These are phyloP conservation scores for Anethum foeniculum DNA, from an alignment of 140 eudicot species.

Conservation along the genomic window DNA sequence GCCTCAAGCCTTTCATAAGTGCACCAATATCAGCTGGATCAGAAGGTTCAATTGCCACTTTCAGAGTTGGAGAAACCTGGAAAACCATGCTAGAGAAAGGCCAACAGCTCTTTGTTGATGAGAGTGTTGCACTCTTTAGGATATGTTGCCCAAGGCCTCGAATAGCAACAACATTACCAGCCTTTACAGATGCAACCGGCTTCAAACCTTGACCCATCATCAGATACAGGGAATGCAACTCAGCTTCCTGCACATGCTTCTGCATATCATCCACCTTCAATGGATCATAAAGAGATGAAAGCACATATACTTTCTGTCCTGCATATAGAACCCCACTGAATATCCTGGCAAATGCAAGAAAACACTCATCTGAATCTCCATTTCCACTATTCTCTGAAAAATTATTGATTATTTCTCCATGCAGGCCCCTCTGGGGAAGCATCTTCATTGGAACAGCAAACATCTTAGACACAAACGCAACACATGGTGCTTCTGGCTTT, in stretches of 20 bases:
- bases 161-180: slow-evolving; percentile 84
- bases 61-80: slow-evolving; percentile 86
- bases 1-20: slow-evolving; percentile 82
- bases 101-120: slow-evolving; percentile 84
- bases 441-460: slow-evolving; percentile 78
- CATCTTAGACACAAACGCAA: slow-evolving; percentile 91
- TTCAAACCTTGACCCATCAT: slow-evolving; percentile 95
- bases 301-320: slow-evolving; percentile 68
- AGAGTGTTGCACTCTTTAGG: slow-evolving; percentile 84
- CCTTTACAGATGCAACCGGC: slow-evolving; percentile 66
- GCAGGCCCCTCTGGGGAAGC: slow-evolving; percentile 59
- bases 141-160: slow-evolving; percentile 95
- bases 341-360: slow-evolving; percentile 86
- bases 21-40: slow-evolving; percentile 88
- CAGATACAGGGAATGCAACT: slow-evolving; percentile 71
- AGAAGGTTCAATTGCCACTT: slow-evolving; percentile 92
- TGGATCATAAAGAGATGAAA: slow-evolving; percentile 87
- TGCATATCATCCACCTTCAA: slow-evolving; percentile 54
- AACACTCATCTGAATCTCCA: slow-evolving; percentile 75
- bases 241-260: slow-evolving; percentile 89
- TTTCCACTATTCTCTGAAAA: slow-evolving; percentile 33
- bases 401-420: slow-evolving; percentile 44
- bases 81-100: slow-evolving; percentile 95
- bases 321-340: slow-evolving; percentile 71
- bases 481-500: slow-evolving; percentile 57